phyloP scores from a whole-genome alignment of 495 filamentous ascomycete genomes.

The Lophium mytilinum region DNA sequence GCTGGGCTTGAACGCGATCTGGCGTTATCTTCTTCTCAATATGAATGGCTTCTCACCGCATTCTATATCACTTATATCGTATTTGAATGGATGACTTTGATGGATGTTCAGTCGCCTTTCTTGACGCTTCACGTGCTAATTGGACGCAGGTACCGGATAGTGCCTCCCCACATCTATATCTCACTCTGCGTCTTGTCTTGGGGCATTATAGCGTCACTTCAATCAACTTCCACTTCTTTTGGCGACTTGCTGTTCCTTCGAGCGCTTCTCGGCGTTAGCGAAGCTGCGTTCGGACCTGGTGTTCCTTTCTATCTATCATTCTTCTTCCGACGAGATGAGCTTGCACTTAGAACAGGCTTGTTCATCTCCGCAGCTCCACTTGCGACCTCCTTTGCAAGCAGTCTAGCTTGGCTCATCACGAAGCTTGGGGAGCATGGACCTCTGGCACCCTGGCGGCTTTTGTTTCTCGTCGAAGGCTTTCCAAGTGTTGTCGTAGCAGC shows the following conservation, averaged over 20 bases:
- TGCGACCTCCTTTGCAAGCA: conserved; percentile 76
- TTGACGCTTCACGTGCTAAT: conserved; percentile 26
- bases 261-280: conserved; percentile 18
- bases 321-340: conserved; percentile 74
- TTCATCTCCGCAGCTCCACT: conserved; percentile 74
- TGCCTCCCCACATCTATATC: conserved; percentile 54
- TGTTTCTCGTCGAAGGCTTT: conserved; percentile 79
- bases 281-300: conserved; percentile 40
- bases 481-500: conserved; percentile 60
- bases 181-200: conserved; percentile 48
- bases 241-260: conserved; percentile 36
- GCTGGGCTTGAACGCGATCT: conserved; percentile 63
- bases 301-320: conserved; percentile 72
- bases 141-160: conserved; percentile 20
- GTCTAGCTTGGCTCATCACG: conserved; percentile 76
- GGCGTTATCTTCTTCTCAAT: conserved; percentile 41
- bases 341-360: conserved; percentile 70
- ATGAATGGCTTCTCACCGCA: conserved; percentile 59
- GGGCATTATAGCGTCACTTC: conserved; percentile 64
- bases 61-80: conserved; percentile 69
- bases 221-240: conserved; percentile 38
- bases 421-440: conserved; percentile 51
- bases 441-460: conserved; percentile 67
- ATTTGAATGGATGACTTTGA: conserved; percentile 67
- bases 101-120: conserved; percentile 32